Evolutionary conservation across 1,284 basidiomycete genomes (phyloP), one percentile per base, ranked within the genome.

Genomic region (Ganoderma resinaceum): DNA sequence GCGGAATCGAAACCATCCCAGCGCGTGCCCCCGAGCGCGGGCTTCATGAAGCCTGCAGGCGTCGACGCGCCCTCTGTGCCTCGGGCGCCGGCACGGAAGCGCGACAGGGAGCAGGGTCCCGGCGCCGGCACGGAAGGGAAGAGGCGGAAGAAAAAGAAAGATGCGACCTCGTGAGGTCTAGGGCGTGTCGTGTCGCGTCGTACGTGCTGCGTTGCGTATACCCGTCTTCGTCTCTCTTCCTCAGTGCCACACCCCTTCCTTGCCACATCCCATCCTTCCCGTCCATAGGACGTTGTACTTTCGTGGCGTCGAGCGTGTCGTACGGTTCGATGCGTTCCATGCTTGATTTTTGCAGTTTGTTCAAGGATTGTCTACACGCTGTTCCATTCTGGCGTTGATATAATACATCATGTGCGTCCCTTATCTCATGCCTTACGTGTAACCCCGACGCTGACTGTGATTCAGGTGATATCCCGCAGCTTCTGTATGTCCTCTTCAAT

Each of bases 41-140:
- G 74, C 7, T 89, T 89, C 75, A 71, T 88, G 67, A 89, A 87
- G 73, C 88, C 88, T 42, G 80, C 83, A 49, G 87, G 87, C 33
- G 83, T 90, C 26, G 87, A 89, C 70, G 85, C 82, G 37, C 87
- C 87, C 42, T 59, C 61, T 1, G 62, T 66, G n/a, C 49, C 57
- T 2, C 35, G 65, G 2, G 42, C 61, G 31, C 33, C 52, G 29
- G 29, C 16, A 18, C 70, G 71, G 46, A 76, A 76, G 66, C 68
- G 76, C 12, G 72, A 70, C 20, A 69, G 76, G 46, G 73, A 70
- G 23, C 67, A 66, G 26, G 73, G 73, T 16, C 11, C 57, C 26
- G 60, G 64, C 49, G 18, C 66, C n/a, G 66, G 69, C 12, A 53
- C 67, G 26, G 70, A 75, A 42, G 70, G 70, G 57, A 73, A 73